Percentiles rank a stretch among this genome's conserved stretches.
These are phyloP conservation scores for Aureobasidium sp. DNA, from an alignment of 2,329 filamentous ascomycete genomes.

Conservation along the genomic window DNA sequence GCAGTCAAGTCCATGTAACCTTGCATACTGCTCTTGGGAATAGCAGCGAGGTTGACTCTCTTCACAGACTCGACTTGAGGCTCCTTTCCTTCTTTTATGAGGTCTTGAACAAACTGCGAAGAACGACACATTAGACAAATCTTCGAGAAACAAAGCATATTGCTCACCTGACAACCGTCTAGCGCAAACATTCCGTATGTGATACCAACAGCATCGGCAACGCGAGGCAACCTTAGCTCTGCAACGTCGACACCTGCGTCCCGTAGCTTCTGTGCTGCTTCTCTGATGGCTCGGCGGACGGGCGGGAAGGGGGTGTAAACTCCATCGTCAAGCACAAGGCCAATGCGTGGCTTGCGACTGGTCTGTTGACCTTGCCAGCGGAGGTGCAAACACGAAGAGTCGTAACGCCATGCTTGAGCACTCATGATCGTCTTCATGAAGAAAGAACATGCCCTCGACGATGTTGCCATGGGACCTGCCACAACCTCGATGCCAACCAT, in stretches of 20 bases:
- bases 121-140: neutral
- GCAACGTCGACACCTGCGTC: conserved; percentile 16
- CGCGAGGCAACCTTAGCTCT: conserved; percentile 15
- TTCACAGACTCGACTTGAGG: conserved; percentile 18
- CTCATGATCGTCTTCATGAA: conserved; percentile 39
- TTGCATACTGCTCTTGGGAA: conserved; percentile 15
- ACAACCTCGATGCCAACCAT: conserved; percentile 13
- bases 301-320: conserved; percentile 18
- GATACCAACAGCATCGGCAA: conserved; percentile 13
- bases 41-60: conserved; percentile 17
- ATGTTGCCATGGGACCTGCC: conserved; percentile 22
- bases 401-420: conserved; percentile 47
- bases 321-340: conserved; percentile 17
- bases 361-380: conserved; percentile 37
- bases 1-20: conserved; percentile 16
- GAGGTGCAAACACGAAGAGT: conserved; percentile 51
- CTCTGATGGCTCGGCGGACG: conserved; percentile 15
- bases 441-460: conserved; percentile 18
- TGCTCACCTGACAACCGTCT: conserved; percentile 15
- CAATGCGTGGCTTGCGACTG: conserved; percentile 16
- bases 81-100: conserved; percentile 15
- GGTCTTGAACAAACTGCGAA: conserved; percentile 12
- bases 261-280: conserved; percentile 14
- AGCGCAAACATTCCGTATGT: conserved; percentile 15
- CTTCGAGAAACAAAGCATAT: neutral